These are phyloP conservation scores for Stagonosporopsis rhizophila DNA, from an alignment of 2,329 filamentous ascomycete genomes.

Conservation along the genomic window DNA sequence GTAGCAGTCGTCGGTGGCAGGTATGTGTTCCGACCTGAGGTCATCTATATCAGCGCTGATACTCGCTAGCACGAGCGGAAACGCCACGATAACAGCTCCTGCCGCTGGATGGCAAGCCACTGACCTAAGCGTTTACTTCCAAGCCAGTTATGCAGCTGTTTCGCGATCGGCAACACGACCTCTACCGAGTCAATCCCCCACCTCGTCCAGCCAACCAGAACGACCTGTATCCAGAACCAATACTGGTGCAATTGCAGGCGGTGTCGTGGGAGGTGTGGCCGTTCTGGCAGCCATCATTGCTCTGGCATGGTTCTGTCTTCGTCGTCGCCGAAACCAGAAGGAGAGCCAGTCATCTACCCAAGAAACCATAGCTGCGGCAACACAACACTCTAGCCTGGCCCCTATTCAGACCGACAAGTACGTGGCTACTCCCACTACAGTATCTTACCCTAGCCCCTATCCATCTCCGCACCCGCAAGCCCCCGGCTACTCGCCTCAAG, in stretches of 20 bases:
- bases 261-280: background rate
- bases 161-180: background rate
- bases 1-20: background rate
- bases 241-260: background rate
- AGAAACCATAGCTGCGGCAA: background rate
- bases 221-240: background rate
- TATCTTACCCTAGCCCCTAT: background rate
- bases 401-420: slow-evolving; percentile 12
- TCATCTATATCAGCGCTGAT: background rate
- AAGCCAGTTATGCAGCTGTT: background rate
- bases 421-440: background rate
- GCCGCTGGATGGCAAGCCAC: slow-evolving; percentile 54
- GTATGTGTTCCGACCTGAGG: background rate
- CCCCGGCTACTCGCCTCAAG: background rate
- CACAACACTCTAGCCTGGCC: background rate
- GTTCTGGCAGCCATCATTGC: background rate
- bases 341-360: background rate
- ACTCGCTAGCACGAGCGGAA: slow-evolving; percentile 50
- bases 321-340: background rate
- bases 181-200: background rate
- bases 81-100: slow-evolving; percentile 60
- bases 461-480: background rate
- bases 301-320: background rate
- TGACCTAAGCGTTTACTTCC: slow-evolving; percentile 58
- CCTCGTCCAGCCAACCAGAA: background rate